Evolutionary conservation across 176 grass and related monocot species (phyloP).

Genomic region (Luzula sylvatica): DNA sequence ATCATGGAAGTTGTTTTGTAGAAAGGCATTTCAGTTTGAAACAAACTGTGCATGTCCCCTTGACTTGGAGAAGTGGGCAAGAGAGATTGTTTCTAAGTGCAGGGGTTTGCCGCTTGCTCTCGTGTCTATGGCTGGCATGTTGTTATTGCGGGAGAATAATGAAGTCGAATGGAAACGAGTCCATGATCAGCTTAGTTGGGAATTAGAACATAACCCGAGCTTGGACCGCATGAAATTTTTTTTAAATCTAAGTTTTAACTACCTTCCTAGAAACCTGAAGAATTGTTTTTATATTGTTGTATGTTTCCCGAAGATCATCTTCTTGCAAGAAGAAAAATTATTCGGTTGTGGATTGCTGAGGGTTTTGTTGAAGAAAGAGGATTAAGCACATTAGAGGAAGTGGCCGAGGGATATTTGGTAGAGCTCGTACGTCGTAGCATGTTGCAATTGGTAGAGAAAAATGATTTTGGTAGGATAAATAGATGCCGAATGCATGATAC

Average conservation of each 20-base stretch:
- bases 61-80: background rate
- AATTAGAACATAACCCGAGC: conserved; percentile 12
- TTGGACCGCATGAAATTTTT: conserved; percentile 14
- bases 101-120: conserved; percentile 18
- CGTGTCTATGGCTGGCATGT: conserved; percentile 7
- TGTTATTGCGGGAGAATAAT: background rate
- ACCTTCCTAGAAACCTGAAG: conserved; percentile 18
- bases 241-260: conserved; percentile 18
- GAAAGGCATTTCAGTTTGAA: background rate
- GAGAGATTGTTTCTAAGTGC: conserved; percentile 22
- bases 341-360: conserved; percentile 32
- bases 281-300: conserved; percentile 39
- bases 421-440: conserved; percentile 23
- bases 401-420: conserved; percentile 17
- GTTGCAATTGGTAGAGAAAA: conserved; percentile 10
- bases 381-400: conserved; percentile 22
- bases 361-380: conserved; percentile 17
- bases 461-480: conserved; percentile 10
- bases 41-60: background rate
- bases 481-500: conserved; percentile 27
- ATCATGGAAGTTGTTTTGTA: conserved; percentile 10
- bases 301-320: conserved; percentile 15
- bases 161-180: conserved; percentile 21
- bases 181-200: conserved; percentile 17
- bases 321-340: conserved; percentile 8